These are phyloP conservation scores for Metschnikowia lochheadii DNA, from an alignment of 805 yeast species.

Conservation along the genomic window DNA sequence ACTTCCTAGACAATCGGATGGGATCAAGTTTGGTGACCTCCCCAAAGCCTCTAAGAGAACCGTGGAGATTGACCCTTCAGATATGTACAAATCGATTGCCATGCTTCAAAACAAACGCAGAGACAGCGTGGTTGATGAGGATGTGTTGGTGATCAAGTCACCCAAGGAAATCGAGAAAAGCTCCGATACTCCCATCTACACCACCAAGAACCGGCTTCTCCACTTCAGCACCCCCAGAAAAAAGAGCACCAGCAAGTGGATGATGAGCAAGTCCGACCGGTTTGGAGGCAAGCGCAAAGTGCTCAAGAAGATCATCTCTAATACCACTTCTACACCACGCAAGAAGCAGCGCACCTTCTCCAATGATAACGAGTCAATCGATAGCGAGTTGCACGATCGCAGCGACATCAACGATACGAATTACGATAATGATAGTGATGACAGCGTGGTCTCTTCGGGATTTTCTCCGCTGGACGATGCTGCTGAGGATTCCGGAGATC, in stretches of 20 bases:
- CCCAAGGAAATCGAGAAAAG: constrained; percentile 65
- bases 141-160: constrained; percentile 70
- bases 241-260: constrained; percentile 11
- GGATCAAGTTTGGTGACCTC: constrained; percentile 56
- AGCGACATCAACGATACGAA: constrained; percentile 7
- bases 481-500: not conserved
- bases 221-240: constrained; percentile 2
- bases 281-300: constrained; percentile 18
- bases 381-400: constrained; percentile 9
- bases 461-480: not conserved
- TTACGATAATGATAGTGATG: constrained; percentile 6
- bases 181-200: constrained; percentile 33
- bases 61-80: constrained; percentile 62
- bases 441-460: constrained; percentile 1
- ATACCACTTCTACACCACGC: constrained; percentile 7
- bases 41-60: constrained; percentile 52
- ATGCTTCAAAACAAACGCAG: constrained; percentile 58
- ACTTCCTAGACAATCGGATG: constrained; percentile 13
- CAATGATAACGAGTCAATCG: constrained; percentile 12
- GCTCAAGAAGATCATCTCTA: constrained; percentile 25
- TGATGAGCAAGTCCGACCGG: constrained; percentile 3
- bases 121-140: constrained; percentile 48
- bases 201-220: constrained; percentile 18
- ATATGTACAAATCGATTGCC: constrained; percentile 78
- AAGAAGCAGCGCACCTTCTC: constrained; percentile 2